These are phyloP conservation scores for Coniferiporia sulphurascens DNA, from an alignment of 1,284 basidiomycete species.

Conservation along the genomic window DNA sequence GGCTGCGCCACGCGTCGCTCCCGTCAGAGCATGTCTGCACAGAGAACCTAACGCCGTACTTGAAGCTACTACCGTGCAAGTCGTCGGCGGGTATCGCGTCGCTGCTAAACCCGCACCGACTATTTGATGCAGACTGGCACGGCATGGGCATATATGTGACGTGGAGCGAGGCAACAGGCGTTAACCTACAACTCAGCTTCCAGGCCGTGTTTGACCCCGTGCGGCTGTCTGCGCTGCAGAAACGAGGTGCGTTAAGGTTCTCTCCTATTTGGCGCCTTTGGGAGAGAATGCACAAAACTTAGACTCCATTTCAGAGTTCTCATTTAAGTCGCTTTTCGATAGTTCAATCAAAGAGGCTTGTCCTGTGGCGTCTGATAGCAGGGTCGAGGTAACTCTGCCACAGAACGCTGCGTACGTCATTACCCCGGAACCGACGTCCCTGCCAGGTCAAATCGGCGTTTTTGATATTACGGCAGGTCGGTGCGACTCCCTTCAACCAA, in stretches of 20 bases:
- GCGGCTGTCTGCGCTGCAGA: conserved; percentile 41
- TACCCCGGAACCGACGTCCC: conserved; percentile 43
- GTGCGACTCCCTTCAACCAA: conserved; percentile 21
- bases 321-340: conserved; percentile 70
- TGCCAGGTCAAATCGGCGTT: conserved; percentile 30
- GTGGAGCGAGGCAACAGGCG: conserved; percentile 47
- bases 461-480: conserved; percentile 50
- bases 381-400: conserved; percentile 46
- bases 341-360: conserved; percentile 57
- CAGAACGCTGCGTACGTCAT: conserved; percentile 38
- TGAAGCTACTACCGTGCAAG: conserved; percentile 93
- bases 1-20: conserved; percentile 70
- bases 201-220: conserved; percentile 83
- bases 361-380: conserved; percentile 53
- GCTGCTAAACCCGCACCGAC: conserved; percentile 79
- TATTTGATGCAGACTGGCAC: conserved; percentile 89
- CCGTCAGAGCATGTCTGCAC: conserved; percentile 89
- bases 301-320: conserved; percentile 58
- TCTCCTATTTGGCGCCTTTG: not conserved
- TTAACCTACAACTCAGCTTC: conserved; percentile 71
- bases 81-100: conserved; percentile 83
- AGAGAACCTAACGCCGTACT: conserved; percentile 94
- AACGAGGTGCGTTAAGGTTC: conserved; percentile 47
- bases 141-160: conserved; percentile 76
- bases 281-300: not conserved